phyloP scores from a whole-genome alignment of 345 rosid genomes.

The Gynandropsis gynandra region DNA sequence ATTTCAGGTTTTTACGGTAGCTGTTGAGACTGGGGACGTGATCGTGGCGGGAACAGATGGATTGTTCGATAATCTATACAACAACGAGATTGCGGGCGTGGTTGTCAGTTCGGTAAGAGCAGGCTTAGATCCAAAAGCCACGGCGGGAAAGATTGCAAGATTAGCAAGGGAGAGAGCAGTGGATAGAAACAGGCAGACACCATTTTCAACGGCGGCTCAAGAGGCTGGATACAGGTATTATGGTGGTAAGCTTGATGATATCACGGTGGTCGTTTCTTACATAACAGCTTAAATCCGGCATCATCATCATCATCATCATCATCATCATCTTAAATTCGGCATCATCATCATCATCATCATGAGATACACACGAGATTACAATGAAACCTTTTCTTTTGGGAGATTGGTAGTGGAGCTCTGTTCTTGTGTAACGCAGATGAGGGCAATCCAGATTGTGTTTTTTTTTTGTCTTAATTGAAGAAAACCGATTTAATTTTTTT shows the following conservation, averaged over 20 bases:
- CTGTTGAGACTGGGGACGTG: slow-evolving; percentile 71
- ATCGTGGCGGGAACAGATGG: slow-evolving; percentile 93
- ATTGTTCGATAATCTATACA: slow-evolving; percentile 82
- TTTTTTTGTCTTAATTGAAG: too few species aligned
- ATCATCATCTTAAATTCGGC: too few species aligned
- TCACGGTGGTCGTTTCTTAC: slow-evolving; percentile 83
- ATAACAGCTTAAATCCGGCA: slow-evolving; percentile 30
- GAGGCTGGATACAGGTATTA: slow-evolving; percentile 82
- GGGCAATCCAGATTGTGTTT: too few species aligned
- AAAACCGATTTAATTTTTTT: too few species aligned
- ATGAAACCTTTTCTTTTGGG: too few species aligned
- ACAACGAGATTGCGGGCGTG: slow-evolving; percentile 67
- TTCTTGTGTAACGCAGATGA: too few species aligned
- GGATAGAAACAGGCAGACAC: slow-evolving; percentile 68
- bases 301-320: too few species aligned
- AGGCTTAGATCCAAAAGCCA: slow-evolving; percentile 58
- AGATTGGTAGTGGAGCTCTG: too few species aligned
- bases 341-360: too few species aligned
- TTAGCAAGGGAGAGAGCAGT: slow-evolving; percentile 76
- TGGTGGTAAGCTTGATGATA: slow-evolving; percentile 98
- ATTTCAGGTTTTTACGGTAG: slow-evolving; percentile 62
- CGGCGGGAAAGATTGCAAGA: slow-evolving; percentile 80
- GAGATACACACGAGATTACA: too few species aligned
- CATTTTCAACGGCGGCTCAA: slow-evolving; percentile 84
- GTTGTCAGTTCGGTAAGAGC: slow-evolving; percentile 72